phyloP scores from a whole-genome alignment of 768 basidiomycete species.

The Hydnomerulius pinastri region DNA sequence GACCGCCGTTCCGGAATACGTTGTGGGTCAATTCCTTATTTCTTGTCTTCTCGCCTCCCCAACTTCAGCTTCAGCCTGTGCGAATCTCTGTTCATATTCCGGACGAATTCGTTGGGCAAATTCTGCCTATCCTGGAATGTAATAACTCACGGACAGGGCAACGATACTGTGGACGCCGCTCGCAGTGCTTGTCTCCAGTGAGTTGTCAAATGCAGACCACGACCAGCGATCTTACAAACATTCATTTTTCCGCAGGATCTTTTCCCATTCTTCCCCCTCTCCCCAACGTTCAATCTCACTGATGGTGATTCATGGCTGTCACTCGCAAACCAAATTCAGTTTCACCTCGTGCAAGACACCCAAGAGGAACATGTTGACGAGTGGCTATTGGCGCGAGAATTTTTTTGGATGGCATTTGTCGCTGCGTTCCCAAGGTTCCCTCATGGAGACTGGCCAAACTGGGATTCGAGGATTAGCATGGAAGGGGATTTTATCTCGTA shows the following conservation, averaged over 20 bases:
- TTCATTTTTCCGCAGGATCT: too few species aligned
- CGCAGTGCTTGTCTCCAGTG: neutral
- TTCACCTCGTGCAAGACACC: too few species aligned
- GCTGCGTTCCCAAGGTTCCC: too few species aligned
- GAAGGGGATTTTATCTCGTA: too few species aligned
- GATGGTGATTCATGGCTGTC: neutral
- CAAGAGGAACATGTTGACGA: too few species aligned
- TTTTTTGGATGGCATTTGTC: too few species aligned
- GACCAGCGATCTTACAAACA: neutral
- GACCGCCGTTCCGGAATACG: neutral
- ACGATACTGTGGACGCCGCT: neutral
- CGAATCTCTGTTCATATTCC: neutral
- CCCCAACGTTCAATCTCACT: neutral
- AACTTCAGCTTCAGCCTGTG: neutral
- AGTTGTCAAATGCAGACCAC: neutral
- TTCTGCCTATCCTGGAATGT: neutral
- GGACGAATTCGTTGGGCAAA: neutral
- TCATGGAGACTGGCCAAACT: too few species aligned
- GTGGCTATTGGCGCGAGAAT: too few species aligned
- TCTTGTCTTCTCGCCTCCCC: neutral
- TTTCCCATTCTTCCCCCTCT: conserved; percentile 1
- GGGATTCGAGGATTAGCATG: too few species aligned
- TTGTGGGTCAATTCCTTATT: neutral
- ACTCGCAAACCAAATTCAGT: conserved; percentile 1
- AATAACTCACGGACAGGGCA: neutral